Base-by-base conservation (phyloP, 768 basidiomycete genomes). In the Boletus pseudo-olivaceus region DNA sequence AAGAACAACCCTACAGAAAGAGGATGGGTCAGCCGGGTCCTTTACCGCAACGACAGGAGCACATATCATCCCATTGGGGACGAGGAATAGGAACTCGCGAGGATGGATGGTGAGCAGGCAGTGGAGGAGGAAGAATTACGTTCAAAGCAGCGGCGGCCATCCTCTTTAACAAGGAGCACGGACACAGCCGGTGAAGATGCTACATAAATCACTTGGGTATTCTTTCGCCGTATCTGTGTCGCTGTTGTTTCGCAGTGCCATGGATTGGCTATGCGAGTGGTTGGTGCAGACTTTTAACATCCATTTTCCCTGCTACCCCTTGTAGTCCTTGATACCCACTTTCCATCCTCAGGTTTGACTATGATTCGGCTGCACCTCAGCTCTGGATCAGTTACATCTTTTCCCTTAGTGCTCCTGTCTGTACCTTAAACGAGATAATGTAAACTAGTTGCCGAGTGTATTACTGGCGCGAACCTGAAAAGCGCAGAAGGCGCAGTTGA, bases 81-180 rank as follows among this genome's bases (percentile, higher is more conserved):
- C 44, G 78, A 80, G 47, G 79, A 82, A 77, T 80, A 80, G 79
- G 78, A 79, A 80, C 70, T 79, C 70, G 67, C 70, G 79, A 79
- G 78, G 79, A 76, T 79, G 77, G 73, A 67, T 63, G 64, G 65
- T 58, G 69, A 64, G 51, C 63, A 67, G 55, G 59, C 47, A 55
- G 64, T 61, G 58, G 66, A 47, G 32, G 61, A 55, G 51, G 72
- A 66, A 60, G 66, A 58, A 48, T 51, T 47, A 17, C 47, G 30
- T 48, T 46, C 57, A 40, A 60, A 57, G 54, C 63, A 53, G 52
- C 47, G 40, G 43, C 45, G 17, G 23, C 35, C 55, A 20, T 49
- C 42, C 47, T 56, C 60, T 48, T 56, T 51, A 46, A 56, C 59
- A 46, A 49, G 37, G 30, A 48, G 42, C 53, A 42, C 46, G 40